Evolutionary conservation across 768 basidiomycete species (phyloP).

Genomic region (Tulasnella sp.): DNA sequence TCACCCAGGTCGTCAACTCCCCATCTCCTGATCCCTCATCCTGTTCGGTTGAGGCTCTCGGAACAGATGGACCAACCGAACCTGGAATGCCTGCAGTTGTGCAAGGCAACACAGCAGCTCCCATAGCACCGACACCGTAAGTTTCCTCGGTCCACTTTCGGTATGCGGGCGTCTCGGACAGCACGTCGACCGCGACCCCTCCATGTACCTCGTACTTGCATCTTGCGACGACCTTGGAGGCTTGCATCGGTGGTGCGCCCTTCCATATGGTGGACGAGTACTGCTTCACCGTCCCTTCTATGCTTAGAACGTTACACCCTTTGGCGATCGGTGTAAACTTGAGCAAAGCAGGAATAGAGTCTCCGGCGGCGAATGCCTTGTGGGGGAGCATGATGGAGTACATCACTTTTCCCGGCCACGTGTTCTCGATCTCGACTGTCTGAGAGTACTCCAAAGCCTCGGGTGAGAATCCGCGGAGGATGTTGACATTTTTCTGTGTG

Average conservation of each 20-base stretch:
- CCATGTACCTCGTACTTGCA: constrained; percentile 57
- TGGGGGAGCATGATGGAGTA: constrained; percentile 88
- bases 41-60: neutral
- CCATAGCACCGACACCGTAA: neutral
- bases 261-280: constrained; percentile 48
- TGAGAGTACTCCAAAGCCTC: constrained; percentile 94
- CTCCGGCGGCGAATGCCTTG: constrained; percentile 91
- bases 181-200: constrained; percentile 40
- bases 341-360: constrained; percentile 66
- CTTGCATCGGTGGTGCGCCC: constrained; percentile 48
- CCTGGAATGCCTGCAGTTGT: too few relatives aligned
- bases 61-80: neutral
- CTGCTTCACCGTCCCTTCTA: constrained; percentile 66
- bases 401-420: constrained; percentile 97
- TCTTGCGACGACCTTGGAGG: constrained; percentile 48
- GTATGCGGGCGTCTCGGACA: too few relatives aligned
- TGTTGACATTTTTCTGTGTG: constrained; percentile 45
- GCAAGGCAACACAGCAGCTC: neutral
- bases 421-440: constrained; percentile 75
- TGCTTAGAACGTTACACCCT: constrained; percentile 60
- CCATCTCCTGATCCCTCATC: constrained; percentile 25
- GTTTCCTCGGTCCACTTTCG: too few relatives aligned
- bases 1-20: constrained; percentile 46
- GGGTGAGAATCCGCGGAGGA: constrained; percentile 62
- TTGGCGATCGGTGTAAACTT: constrained; percentile 84